Conservation (phyloP, 352 stramenopile genomes). For the Pythium sukuiense region DNA sequence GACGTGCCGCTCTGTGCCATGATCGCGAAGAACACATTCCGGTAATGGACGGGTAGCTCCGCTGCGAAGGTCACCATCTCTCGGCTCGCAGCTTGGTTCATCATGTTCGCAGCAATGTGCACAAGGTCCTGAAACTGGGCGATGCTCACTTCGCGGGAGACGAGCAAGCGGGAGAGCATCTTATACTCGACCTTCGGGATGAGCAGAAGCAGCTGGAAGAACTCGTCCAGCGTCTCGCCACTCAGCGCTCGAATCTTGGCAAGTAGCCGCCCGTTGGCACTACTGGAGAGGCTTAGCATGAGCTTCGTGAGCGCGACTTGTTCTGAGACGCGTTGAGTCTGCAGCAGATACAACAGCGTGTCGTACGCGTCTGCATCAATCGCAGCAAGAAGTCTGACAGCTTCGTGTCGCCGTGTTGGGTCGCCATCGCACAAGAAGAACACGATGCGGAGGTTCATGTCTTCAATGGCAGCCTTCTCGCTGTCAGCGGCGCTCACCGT, state of each 20-base stretch:
- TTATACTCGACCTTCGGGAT: conserved; percentile 64
- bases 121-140: conserved; percentile 46
- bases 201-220: conserved; percentile 66
- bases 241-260: conserved; percentile 39
- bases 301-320: conserved; percentile 60
- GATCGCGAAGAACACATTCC: conserved; percentile 55
- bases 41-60: conserved; percentile 39
- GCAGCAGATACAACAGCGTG: conserved; percentile 45
- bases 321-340: conserved; percentile 53
- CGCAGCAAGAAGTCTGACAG: conserved; percentile 43
- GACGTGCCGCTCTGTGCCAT: conserved; percentile 36
- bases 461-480: neutral
- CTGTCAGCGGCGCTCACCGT: neutral
- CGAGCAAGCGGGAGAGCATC: conserved; percentile 50
- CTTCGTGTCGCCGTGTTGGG: conserved; percentile 40
- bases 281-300: conserved; percentile 51
- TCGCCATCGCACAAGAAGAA: conserved; percentile 48
- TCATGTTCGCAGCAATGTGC: conserved; percentile 55
- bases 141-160: conserved; percentile 42
- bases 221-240: conserved; percentile 49
- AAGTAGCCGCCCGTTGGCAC: conserved; percentile 50
- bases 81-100: conserved; percentile 69
- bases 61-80: conserved; percentile 62
- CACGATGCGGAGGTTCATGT: conserved; percentile 36
- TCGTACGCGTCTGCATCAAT: conserved; percentile 39